Conservation (phyloP, 2,329 filamentous ascomycete species). For the Colletotrichum sp. region DNA sequence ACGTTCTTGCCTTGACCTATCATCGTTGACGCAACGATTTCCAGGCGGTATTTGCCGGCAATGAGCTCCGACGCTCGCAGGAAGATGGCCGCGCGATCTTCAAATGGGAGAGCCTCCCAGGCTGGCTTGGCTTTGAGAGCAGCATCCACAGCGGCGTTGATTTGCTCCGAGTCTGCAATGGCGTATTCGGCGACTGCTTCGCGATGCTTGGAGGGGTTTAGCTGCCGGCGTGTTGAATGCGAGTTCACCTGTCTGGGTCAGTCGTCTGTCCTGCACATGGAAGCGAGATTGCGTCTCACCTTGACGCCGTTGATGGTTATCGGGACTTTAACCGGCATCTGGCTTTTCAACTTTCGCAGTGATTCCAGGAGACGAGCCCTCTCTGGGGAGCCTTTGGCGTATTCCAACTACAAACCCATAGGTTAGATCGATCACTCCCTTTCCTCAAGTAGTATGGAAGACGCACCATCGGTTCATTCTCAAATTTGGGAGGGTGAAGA, state of each 20-base stretch:
- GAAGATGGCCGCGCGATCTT: constrained; percentile 91
- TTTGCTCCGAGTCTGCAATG: background rate
- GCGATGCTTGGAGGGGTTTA: background rate
- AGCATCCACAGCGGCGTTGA: background rate
- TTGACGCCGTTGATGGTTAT: background rate
- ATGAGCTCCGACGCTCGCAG: constrained; percentile 94
- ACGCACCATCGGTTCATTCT: background rate
- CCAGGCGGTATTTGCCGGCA: constrained; percentile 90
- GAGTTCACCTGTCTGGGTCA: background rate
- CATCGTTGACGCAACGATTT: constrained; percentile 96
- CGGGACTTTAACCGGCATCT: background rate
- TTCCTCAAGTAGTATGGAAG: background rate
- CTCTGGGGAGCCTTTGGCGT: background rate
- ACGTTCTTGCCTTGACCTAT: constrained; percentile 97
- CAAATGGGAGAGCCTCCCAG: constrained; percentile 88
- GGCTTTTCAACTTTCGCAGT: background rate
- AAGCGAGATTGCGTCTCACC: background rate
- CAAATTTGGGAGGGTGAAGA: background rate
- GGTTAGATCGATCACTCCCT: background rate
- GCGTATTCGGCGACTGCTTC: background rate
- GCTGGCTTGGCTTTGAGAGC: constrained; percentile 67
- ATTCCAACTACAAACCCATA: background rate
- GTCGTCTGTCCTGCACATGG: background rate
- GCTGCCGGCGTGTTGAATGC: background rate
- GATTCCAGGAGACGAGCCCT: background rate